Conservation (phyloP, 176 grass and related monocot genomes). For the Avena eriantha region DNA sequence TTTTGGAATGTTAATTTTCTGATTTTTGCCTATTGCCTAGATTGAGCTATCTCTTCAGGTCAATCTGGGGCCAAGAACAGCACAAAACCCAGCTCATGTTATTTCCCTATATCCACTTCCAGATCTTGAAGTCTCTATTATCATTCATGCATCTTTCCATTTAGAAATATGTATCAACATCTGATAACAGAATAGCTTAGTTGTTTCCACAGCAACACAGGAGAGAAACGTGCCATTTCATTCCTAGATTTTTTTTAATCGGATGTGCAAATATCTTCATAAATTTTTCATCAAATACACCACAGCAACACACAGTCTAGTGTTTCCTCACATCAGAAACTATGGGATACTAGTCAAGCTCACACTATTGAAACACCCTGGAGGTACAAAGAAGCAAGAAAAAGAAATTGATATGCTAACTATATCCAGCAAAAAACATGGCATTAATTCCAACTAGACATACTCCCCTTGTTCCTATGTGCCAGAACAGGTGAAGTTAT, state of each 20-base stretch:
- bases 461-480: background rate
- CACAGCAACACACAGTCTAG: background rate
- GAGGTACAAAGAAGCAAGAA: slow-evolving; percentile 11
- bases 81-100: background rate
- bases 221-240: background rate
- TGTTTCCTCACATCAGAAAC: background rate
- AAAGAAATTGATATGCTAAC: background rate
- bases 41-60: background rate
- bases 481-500: background rate
- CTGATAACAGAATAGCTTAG: background rate
- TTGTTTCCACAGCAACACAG: background rate
- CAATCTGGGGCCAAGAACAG: background rate
- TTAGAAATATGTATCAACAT: background rate
- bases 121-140: background rate
- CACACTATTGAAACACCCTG: background rate
- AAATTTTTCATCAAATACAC: background rate
- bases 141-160: background rate
- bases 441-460: background rate
- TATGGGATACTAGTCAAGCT: background rate
- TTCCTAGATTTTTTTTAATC: background rate
- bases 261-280: background rate
- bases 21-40: background rate
- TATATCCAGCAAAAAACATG: slow-evolving; percentile 10
- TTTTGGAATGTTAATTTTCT: background rate
- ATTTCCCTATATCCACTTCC: background rate